Conservation (phyloP, 106 monocot genomes). For the Iris macrosiphon region DNA sequence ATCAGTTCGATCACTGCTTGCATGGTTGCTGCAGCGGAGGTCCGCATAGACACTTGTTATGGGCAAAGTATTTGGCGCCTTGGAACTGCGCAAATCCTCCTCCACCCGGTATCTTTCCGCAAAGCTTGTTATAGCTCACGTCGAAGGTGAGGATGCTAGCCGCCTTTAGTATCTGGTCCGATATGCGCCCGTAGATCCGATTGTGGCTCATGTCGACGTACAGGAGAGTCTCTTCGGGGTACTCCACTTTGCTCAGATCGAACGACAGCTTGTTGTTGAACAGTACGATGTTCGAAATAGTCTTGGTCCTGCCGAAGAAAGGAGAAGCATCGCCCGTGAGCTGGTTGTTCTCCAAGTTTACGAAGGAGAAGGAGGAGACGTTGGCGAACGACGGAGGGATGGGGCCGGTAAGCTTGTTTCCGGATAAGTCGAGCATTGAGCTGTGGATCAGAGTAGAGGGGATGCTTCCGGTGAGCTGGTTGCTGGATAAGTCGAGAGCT, state of each 20-base stretch:
- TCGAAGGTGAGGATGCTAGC: neutral
- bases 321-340: slow-evolving; percentile 33
- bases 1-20: too few relatives aligned
- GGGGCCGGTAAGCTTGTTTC: slow-evolving; percentile 31
- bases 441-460: too few relatives aligned
- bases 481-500: too few relatives aligned
- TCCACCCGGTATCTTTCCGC: slow-evolving; percentile 5
- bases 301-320: slow-evolving; percentile 23
- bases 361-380: neutral
- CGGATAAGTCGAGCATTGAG: too few relatives aligned
- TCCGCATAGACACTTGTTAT: slow-evolving; percentile 2
- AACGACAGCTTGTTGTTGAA: slow-evolving; percentile 33
- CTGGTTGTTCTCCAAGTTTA: slow-evolving; percentile 33
- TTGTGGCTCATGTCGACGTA: slow-evolving; percentile 44
- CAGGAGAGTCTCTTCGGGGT: slow-evolving; percentile 16
- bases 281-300: slow-evolving; percentile 14
- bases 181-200: slow-evolving; percentile 29
- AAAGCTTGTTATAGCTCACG: slow-evolving; percentile 6
- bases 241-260: slow-evolving; percentile 25
- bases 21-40: neutral
- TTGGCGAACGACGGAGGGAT: slow-evolving; percentile 18
- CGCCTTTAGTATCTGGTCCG: neutral
- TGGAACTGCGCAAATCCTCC: neutral
- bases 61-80: neutral
- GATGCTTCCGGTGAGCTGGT: too few relatives aligned